Percentiles rank a stretch among this genome's conserved stretches.
Evolutionary conservation across 2,329 filamentous ascomycete species (phyloP).

Genomic region (Cladosporium austrohemisphaericum): DNA sequence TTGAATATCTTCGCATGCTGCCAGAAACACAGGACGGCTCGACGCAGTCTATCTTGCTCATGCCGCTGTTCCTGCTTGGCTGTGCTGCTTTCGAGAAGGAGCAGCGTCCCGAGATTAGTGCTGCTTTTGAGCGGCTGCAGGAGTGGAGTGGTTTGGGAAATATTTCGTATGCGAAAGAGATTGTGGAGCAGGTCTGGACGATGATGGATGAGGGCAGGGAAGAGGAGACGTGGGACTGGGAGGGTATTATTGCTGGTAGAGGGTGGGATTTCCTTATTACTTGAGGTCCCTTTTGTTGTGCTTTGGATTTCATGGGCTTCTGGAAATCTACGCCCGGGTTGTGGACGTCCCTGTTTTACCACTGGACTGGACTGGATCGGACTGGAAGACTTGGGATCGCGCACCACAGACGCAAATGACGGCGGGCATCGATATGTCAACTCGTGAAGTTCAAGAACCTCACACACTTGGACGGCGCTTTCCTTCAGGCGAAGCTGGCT

Average conservation of each 20-base stretch:
- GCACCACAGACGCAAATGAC: not conserved
- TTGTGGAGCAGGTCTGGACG: conserved; percentile 56
- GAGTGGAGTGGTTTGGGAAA: conserved; percentile 57
- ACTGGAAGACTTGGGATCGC: not conserved
- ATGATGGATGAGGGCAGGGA: conserved; percentile 55
- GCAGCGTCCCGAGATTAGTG: conserved; percentile 54
- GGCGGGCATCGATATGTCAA: too few species aligned
- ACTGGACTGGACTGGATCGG: not conserved
- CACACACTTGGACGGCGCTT: too few species aligned
- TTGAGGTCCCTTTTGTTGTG: conserved; percentile 33
- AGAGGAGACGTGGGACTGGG: conserved; percentile 61
- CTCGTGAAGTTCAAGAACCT: too few species aligned
- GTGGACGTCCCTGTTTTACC: too few species aligned
- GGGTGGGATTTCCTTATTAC: conserved; percentile 61
- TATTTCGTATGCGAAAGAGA: conserved; percentile 53
- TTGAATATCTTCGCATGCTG: conserved; percentile 53
- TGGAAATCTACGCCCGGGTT: too few species aligned
- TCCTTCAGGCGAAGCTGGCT: too few species aligned
- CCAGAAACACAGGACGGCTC: conserved; percentile 38
- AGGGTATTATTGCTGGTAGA: conserved; percentile 55
- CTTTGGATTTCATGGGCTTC: too few species aligned
- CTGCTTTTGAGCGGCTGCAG: conserved; percentile 53
- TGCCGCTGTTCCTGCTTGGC: conserved; percentile 59
- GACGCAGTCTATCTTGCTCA: conserved; percentile 57
- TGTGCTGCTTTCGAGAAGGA: conserved; percentile 56